Evolutionary conservation across 306 rosid species (phyloP).

Genomic region (Astragalus membranaceus): DNA sequence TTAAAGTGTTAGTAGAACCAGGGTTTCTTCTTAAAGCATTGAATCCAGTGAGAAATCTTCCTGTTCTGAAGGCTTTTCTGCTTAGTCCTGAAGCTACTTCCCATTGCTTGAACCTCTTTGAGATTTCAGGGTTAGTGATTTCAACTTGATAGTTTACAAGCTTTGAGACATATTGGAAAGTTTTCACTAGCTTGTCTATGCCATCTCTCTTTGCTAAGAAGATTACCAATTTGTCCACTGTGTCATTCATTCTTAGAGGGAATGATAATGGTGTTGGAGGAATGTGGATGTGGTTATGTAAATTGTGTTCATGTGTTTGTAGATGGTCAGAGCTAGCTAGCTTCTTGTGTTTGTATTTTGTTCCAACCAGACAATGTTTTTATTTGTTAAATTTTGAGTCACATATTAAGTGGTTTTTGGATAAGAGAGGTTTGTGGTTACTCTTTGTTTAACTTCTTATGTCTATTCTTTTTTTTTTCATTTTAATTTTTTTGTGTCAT

Average conservation of each 20-base stretch:
- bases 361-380: not conserved
- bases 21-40: constrained; percentile 64
- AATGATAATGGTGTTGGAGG: not conserved
- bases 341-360: too few relatives aligned
- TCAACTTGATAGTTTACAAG: constrained; percentile 72
- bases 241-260: constrained; percentile 51
- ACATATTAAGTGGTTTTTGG: constrained; percentile 43
- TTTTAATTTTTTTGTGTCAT: constrained; percentile 4
- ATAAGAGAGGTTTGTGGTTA: constrained; percentile 54
- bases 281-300: not conserved
- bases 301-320: not conserved
- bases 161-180: constrained; percentile 87
- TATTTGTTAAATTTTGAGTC: constrained; percentile 34
- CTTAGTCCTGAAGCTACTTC: constrained; percentile 80
- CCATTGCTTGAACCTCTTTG: constrained; percentile 64
- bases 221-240: constrained; percentile 78
- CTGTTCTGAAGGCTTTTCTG: constrained; percentile 86
- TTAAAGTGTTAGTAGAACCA: constrained; percentile 38
- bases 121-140: constrained; percentile 35
- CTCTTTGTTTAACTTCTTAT: constrained; percentile 12
- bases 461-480: constrained; percentile 22
- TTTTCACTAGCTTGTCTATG: constrained; percentile 97
- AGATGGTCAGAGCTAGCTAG: not conserved
- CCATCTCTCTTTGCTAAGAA: constrained; percentile 93
- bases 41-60: constrained; percentile 80